Percentiles rank a stretch among this genome's conserved stretches.
Conservation (phyloP, 202 grass and related monocot genomes). For the Digitaria exilis region DNA sequence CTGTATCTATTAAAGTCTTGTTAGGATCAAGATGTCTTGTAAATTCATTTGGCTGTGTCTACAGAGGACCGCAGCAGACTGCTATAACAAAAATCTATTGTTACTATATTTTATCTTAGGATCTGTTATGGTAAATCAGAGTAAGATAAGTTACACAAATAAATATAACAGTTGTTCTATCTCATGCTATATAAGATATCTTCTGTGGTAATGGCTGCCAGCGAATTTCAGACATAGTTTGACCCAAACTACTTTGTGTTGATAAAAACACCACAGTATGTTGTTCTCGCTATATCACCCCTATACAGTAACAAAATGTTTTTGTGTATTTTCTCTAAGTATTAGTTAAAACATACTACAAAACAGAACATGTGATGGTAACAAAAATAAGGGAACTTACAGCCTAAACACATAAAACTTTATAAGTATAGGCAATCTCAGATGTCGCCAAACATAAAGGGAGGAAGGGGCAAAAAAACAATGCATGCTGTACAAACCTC, state of each 20-base stretch:
- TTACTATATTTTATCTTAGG: neutral
- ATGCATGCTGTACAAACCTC: slow-evolving; percentile 66
- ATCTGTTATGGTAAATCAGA: too few relatives aligned
- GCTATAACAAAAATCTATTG: neutral
- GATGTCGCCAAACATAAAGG: neutral
- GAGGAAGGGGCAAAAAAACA: slow-evolving; percentile 30
- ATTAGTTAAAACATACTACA: neutral
- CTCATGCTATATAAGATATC: neutral
- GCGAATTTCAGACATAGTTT: neutral
- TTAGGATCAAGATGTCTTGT: slow-evolving; percentile 4
- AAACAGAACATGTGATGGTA: slow-evolving; percentile 8
- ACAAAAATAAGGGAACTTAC: slow-evolving; percentile 10
- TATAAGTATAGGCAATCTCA: slow-evolving; percentile 10
- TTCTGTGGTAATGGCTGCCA: neutral
- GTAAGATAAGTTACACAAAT: neutral
- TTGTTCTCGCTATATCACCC: slow-evolving; percentile 11
- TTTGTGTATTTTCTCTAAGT: neutral
- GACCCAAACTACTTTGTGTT: slow-evolving; percentile 13
- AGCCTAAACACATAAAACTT: slow-evolving; percentile 9
- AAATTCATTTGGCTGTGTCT: neutral
- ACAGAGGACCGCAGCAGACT: neutral
- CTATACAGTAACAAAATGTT: neutral
- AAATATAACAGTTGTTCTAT: neutral
- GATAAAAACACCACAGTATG: neutral
- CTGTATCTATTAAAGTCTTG: neutral